Evolutionary conservation across 306 rosid genomes (phyloP).

Genomic region (Lathyrus oleraceus): DNA sequence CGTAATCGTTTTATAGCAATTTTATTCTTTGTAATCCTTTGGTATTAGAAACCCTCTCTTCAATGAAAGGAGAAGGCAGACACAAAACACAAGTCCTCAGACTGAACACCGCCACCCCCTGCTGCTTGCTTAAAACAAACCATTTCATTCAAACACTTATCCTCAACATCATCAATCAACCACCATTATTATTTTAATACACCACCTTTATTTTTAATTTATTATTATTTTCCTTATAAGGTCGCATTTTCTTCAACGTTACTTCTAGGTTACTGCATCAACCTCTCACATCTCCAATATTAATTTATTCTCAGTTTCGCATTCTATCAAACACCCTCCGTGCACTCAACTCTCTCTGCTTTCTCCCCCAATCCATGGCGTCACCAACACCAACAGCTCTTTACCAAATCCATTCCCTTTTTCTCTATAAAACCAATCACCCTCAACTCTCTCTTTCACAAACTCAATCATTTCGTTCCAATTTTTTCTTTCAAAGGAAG

Average conservation of each 20-base stretch:
- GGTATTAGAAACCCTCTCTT: too few relatives aligned
- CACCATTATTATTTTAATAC: background rate
- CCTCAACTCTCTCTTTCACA: conserved; percentile 6
- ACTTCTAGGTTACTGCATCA: background rate
- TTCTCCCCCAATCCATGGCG: conserved; percentile 53
- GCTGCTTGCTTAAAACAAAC: too few relatives aligned
- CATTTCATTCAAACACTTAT: too few relatives aligned
- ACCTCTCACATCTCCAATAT: background rate
- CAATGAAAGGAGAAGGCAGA: too few relatives aligned
- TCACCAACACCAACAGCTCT: conserved; percentile 51
- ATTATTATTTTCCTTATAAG: background rate
- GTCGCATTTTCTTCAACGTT: background rate
- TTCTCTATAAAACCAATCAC: conserved; percentile 27
- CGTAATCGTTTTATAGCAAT: too few relatives aligned
- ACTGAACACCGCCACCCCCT: too few relatives aligned
- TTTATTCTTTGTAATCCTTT: too few relatives aligned
- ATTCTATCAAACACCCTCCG: conserved; percentile 28
- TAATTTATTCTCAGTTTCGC: background rate
- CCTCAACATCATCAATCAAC: background rate
- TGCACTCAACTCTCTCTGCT: conserved; percentile 40
- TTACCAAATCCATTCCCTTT: conserved; percentile 52
- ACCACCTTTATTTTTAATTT: background rate
- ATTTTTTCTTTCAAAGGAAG: conserved; percentile 30
- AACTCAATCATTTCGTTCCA: conserved; percentile 22
- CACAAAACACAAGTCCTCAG: too few relatives aligned